phyloP scores from a whole-genome alignment of 345 rosid species.

The Eucalyptus cloeziana region DNA sequence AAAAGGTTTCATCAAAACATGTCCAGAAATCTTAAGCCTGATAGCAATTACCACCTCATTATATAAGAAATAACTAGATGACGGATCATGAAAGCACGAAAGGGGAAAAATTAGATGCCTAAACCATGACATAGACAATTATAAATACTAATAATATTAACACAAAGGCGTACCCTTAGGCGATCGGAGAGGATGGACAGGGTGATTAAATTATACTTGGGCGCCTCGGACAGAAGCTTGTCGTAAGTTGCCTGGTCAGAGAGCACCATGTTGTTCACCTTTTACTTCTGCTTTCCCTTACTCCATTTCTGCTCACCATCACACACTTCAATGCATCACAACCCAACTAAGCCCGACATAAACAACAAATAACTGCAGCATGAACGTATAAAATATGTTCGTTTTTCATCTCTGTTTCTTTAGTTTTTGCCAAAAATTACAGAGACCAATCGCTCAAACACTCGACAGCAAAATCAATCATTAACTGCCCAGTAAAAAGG shows the following conservation, averaged over 20 bases:
- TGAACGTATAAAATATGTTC: background rate
- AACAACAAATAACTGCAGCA: background rate
- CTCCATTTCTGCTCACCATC: constrained; percentile 17
- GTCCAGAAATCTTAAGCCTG: background rate
- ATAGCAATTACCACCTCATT: background rate
- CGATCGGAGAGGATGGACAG: too few species aligned
- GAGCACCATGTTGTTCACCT: too few species aligned
- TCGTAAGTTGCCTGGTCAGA: too few species aligned
- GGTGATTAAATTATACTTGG: too few species aligned
- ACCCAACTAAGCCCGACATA: background rate
- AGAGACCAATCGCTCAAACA: background rate
- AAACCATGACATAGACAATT: too few species aligned
- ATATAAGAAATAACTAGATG: background rate
- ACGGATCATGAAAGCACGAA: background rate
- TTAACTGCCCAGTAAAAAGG: too few species aligned
- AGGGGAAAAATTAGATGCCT: too few species aligned
- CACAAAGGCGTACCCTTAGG: background rate
- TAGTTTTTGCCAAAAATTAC: background rate
- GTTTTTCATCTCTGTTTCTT: background rate
- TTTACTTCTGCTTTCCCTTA: background rate
- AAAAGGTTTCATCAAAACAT: background rate
- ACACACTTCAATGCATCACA: background rate
- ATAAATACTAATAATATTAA: background rate
- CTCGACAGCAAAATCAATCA: background rate
- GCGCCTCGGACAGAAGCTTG: too few species aligned